Percentiles rank a stretch among this genome's conserved stretches.
Conservation (phyloP, 2,329 filamentous ascomycete species). For the Alternaria gaisen region DNA sequence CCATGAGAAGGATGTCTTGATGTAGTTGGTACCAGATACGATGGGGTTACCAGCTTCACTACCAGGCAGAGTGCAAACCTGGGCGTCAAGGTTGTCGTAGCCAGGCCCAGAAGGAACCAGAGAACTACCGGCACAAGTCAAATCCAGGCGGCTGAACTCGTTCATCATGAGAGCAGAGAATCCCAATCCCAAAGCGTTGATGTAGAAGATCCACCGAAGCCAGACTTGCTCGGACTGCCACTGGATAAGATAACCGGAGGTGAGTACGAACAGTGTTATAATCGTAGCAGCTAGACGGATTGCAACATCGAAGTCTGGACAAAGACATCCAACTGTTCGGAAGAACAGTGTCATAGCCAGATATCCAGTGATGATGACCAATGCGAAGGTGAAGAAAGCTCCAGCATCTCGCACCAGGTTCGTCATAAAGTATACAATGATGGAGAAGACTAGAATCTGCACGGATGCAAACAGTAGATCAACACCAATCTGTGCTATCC, state of each 20-base stretch:
- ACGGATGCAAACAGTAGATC: constrained; percentile 76
- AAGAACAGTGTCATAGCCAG: constrained; percentile 58
- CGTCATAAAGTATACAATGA: constrained; percentile 62
- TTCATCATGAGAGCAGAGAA: constrained; percentile 87
- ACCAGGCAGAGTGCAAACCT: constrained; percentile 83
- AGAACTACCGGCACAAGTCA: constrained; percentile 73
- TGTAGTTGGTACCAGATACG: constrained; percentile 74
- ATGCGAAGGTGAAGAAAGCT: constrained; percentile 59
- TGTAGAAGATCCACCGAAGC: constrained; percentile 84
- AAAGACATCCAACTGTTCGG: constrained; percentile 67
- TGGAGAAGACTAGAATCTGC: constrained; percentile 66
- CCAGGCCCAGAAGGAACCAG: constrained; percentile 75
- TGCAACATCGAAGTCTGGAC: constrained; percentile 84
- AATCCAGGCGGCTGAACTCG: constrained; percentile 75
- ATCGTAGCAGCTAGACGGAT: constrained; percentile 80
- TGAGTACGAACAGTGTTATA: constrained; percentile 83
- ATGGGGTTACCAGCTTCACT: constrained; percentile 69
- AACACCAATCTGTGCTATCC: constrained; percentile 83
- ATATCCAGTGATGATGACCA: constrained; percentile 55
- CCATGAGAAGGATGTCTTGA: constrained; percentile 74
- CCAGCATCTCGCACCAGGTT: constrained; percentile 56
- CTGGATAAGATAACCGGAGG: constrained; percentile 84
- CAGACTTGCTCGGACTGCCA: constrained; percentile 78
- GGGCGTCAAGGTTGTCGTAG: constrained; percentile 75
- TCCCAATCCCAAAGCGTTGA: constrained; percentile 78